A percentile compares a stretch with the other conserved stretches of the same genome.
phyloP scores from a whole-genome alignment of 1,284 basidiomycete genomes.

The Volvariella surrecta region DNA sequence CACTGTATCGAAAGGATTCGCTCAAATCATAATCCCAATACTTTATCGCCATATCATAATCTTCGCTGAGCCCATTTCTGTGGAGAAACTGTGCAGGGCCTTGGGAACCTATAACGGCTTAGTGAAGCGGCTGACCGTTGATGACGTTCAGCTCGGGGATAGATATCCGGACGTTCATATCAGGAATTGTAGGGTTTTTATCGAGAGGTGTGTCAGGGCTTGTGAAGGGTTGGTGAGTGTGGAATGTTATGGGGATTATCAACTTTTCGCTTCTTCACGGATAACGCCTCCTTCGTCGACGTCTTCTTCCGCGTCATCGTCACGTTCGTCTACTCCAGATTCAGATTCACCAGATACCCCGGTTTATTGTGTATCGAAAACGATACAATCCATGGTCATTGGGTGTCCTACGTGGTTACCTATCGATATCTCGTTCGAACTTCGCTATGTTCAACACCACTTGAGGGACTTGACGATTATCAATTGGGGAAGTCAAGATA shows the following conservation, averaged over 20 bases:
- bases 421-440: no score
- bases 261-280: not conserved
- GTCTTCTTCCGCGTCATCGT: no score
- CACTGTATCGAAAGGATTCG: not conserved
- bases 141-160: not conserved
- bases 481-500: no score
- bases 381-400: no score
- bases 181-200: not conserved
- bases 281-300: no score
- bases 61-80: not conserved
- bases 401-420: no score
- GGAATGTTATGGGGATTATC: slow-evolving; percentile 1
- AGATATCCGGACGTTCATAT: not conserved
- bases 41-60: not conserved
- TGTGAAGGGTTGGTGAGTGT: not conserved
- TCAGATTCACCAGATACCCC: no score
- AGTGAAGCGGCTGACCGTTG: not conserved
- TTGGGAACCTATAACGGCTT: not conserved
- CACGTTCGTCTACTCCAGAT: no score
- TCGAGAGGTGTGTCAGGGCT: not conserved
- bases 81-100: not conserved
- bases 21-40: not conserved
- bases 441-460: no score
- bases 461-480: no score
- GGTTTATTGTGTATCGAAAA: no score